Base-by-base conservation (phyloP, 1,284 basidiomycete species). In the Testicularia cyperi region DNA sequence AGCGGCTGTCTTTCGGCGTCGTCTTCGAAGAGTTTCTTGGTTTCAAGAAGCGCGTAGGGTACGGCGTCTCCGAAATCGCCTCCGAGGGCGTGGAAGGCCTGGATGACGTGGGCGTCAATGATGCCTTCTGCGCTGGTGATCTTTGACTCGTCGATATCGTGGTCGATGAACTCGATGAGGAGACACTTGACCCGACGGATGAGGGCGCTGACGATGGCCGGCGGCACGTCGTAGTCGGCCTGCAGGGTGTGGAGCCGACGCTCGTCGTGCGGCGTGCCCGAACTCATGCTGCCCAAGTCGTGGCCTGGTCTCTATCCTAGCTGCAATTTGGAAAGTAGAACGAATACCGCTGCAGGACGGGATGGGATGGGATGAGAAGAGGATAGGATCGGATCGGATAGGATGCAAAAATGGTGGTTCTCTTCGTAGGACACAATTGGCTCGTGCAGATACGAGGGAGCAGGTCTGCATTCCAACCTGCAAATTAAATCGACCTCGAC, bases 1-100 rank as follows among this genome's bases (percentile, higher is more conserved):
- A 58, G 39, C 19, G 43, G 57, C 24, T 46, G 43, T 19, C 39
- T 48, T 15, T 41, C 42, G 6, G 32, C 60, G 37, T 55, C 54
- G 20, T 38, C 41, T 23, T 53, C 44, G 20, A 67, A 67, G 18
- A 41, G 23, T 30, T 56, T 64, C 38, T 57, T 57, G 15, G 62
- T 57, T 38, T 68, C 62, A 20, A 72, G 45, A 31, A 72, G 33
- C 6, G 65, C 62, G 33, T 46, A 72, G 2, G 69, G 67, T 9
- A 68, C 49, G 13, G 61, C 70, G 30, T 70, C 61, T 10, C 46
- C 46, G 29, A 70, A 61, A 34, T 70, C 70, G 25, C 68, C 70
- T 18, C 65, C 63, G 4, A 68, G 51, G 36, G 51, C 42, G 36
- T 63, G 45, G 26, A 70, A 70, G 3, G 65, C 58, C 14, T 32